Evolutionary conservation across 345 rosid genomes (phyloP), one percentile per base, ranked within the genome.

Genomic region (Gossypium raimondii): DNA sequence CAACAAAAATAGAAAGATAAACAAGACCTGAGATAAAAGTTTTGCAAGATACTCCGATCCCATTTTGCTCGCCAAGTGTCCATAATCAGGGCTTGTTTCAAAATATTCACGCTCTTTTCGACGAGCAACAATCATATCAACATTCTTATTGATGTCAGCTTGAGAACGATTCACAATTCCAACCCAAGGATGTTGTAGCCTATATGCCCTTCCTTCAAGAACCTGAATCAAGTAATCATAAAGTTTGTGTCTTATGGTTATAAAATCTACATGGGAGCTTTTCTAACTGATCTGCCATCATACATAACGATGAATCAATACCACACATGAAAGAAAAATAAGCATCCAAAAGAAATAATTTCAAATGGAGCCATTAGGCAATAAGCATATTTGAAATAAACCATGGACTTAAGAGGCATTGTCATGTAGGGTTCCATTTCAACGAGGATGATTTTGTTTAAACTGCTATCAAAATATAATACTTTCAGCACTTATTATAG

Each of bases 151-250:
- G 84, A 95, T 95, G 72, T 95, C 99, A 76, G 99, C 98, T 87
- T 95, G 99, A 27, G 99, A 95, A 73, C 99, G 98, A 85, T 95
- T 95, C 79, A 95, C 99, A 73, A 93, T 91, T 79, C 99, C 99
- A 55, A 93, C 99, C 99, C 99, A 95, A 67, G 98, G 99, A 90
- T 93, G 98, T 76, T 93, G 99, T 80, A 95, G 86, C 77, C 94
- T 92, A 75, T 95, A 95, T 4, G 97, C 76, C 84, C 96, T 85
- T 76, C 99, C 99, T 85, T 95, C 99, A 48, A 95, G 89, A 86
- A 95, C 97, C 98, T 93, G 78, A 73, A 52, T 13, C 65, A 25
- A 62, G 78, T 57, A 74, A 77, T 63, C 56, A 76, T 83, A 61
- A 80, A 16, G 34, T 62, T 79, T 24, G 18, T 56, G 22, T n/a